A percentile compares a stretch with the other conserved stretches of the same genome.
These are phyloP conservation scores for Cicer pinnatifidum DNA, from an alignment of 306 rosid species.

Conservation along the genomic window DNA sequence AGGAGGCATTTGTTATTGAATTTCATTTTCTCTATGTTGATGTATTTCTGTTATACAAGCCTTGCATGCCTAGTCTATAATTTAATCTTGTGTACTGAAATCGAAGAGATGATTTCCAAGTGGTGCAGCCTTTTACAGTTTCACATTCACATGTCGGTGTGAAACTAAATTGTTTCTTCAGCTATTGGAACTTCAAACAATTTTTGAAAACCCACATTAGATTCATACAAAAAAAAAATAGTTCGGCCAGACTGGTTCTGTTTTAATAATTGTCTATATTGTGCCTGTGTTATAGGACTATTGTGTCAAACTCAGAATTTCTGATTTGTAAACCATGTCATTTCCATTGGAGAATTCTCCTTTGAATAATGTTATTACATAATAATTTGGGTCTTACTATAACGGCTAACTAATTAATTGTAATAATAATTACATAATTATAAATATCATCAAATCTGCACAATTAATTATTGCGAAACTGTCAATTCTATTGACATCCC, in stretches of 20 bases:
- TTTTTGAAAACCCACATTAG: background rate
- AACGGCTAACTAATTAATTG: too few relatives aligned
- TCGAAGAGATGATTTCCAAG: constrained; percentile 25
- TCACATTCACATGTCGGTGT: background rate
- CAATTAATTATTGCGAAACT: too few relatives aligned
- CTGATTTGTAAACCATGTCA: too few relatives aligned
- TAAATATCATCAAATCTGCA: too few relatives aligned
- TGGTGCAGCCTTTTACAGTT: background rate
- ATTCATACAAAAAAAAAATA: constrained; percentile 4
- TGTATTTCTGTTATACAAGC: constrained; percentile 23
- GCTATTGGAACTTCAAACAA: constrained; percentile 16
- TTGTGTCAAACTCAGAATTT: background rate
- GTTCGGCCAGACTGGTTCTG: constrained; percentile 10
- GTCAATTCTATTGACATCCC: too few relatives aligned
- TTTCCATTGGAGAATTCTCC: too few relatives aligned
- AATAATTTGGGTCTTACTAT: too few relatives aligned
- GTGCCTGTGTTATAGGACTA: constrained; percentile 25
- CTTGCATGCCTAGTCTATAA: background rate
- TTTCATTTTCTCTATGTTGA: constrained; percentile 33
- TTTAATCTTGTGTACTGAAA: constrained; percentile 24
- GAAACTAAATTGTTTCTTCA: constrained; percentile 21
- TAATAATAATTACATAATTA: too few relatives aligned
- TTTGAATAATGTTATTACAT: too few relatives aligned
- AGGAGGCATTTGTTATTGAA: constrained; percentile 15
- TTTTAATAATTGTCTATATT: background rate